These are phyloP conservation scores for Fragaria vesca DNA, from an alignment of 306 rosid genomes.

Conservation along the genomic window DNA sequence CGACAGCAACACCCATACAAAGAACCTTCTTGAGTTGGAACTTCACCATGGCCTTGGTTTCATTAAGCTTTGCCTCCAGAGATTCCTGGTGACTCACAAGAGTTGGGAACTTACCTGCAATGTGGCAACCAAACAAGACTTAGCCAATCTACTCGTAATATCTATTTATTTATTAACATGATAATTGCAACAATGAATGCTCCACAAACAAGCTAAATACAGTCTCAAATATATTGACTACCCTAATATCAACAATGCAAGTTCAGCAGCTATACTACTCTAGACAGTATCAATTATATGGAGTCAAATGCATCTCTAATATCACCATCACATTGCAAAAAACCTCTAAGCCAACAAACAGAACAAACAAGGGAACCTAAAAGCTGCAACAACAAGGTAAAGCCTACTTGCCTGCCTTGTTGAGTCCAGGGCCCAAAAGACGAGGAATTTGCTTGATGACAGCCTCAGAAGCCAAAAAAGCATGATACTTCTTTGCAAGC, in stretches of 20 bases:
- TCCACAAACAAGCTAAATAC: background rate
- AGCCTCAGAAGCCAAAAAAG: slow-evolving; percentile 74
- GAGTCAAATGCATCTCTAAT: background rate
- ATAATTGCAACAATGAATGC: too few species aligned
- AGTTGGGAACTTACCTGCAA: slow-evolving; percentile 68
- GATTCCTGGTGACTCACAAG: slow-evolving; percentile 75
- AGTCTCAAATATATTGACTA: background rate
- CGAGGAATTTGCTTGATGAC: slow-evolving; percentile 83
- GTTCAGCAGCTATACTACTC: background rate
- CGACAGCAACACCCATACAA: slow-evolving; percentile 85
- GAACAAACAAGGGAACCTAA: background rate
- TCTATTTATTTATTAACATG: background rate
- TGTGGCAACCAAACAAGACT: background rate
- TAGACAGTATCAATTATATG: background rate
- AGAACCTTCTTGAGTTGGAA: slow-evolving; percentile 80
- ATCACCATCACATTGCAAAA: background rate
- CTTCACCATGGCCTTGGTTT: slow-evolving; percentile 71
- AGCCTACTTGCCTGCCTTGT: slow-evolving; percentile 69
- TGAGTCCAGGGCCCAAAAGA: slow-evolving; percentile 73
- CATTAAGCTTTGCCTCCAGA: slow-evolving; percentile 63
- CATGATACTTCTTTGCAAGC: slow-evolving; percentile 67
- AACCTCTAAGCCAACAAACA: background rate
- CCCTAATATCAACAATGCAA: background rate
- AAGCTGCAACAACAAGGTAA: background rate
- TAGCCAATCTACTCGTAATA: background rate